These are phyloP conservation scores for Sergeia podlipaevii DNA, from an alignment of 208 protist species.

Conservation along the genomic window DNA sequence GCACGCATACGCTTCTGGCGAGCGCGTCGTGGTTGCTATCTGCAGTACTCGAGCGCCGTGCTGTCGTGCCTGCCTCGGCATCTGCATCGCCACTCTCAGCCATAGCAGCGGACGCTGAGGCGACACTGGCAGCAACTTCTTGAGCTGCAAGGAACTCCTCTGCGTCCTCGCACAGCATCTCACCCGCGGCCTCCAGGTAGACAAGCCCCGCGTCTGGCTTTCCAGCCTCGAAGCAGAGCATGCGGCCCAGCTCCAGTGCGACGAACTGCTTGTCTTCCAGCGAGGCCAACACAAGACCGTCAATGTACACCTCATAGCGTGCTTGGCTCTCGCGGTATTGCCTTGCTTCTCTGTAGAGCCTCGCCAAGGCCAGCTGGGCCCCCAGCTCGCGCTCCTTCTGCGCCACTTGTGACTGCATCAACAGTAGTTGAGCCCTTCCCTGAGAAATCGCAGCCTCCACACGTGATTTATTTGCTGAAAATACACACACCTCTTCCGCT, in stretches of 20 bases:
- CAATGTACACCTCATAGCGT: constrained; percentile 61
- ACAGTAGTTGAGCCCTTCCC: constrained; percentile 34
- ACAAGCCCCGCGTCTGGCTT: constrained; percentile 35
- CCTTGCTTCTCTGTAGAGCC: constrained; percentile 43
- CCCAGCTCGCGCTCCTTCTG: constrained; percentile 18
- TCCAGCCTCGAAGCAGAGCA: constrained; percentile 43
- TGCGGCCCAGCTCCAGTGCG: constrained; percentile 67
- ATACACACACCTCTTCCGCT: constrained; percentile 49
- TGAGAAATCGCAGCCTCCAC: constrained; percentile 49
- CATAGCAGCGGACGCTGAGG: background rate
- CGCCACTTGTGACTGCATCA: constrained; percentile 32
- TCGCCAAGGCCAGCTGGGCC: constrained; percentile 47
- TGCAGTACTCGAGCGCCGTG: constrained; percentile 4
- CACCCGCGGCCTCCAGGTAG: constrained; percentile 61
- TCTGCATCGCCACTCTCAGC: constrained; percentile 6
- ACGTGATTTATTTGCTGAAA: constrained; percentile 28
- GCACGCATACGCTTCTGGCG: no score
- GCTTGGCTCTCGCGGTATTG: constrained; percentile 29
- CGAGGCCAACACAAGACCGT: constrained; percentile 33
- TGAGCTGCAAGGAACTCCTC: constrained; percentile 13
- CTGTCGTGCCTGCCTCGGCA: background rate
- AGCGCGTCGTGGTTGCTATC: constrained; percentile 14
- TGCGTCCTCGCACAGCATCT: constrained; percentile 58
- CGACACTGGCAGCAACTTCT: background rate
- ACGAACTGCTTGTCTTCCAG: constrained; percentile 45